Base-by-base conservation (phyloP, 768 basidiomycete species). In the Coprinopsis marcescibilis region DNA sequence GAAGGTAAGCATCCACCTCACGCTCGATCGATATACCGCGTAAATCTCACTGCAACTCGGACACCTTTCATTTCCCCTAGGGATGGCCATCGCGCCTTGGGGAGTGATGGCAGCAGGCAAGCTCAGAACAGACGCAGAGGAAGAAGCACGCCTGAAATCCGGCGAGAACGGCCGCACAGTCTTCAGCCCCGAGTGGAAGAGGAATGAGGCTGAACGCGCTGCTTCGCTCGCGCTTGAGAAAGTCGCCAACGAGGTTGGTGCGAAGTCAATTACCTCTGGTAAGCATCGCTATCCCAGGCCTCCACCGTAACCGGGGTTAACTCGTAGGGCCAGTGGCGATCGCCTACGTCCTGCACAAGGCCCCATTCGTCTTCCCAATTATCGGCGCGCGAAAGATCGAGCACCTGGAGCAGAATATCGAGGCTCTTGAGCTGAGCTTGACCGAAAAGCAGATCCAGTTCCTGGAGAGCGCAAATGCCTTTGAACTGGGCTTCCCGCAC, bases 291-390 rank as follows among this genome's bases (percentile, higher is more conserved):
- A 1, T 3, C 25, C 21, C 5, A 21, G n/a, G n/a, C n/a, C 15
- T 15, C 21, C 21, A 4, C 20, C 7, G 38, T 4, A 15, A 10
- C 19, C 21, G 4, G 26, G 30, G 17, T 14, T 14, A n/a, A 4
- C 7, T 11, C 6, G 15, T 14, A 27, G 6, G 15, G 5, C 26
- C 35, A 72, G 74, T 77, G 3, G 75, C 75, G 7, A 72, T 80
- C 50, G 74, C 75, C 11, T 78, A 77, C 48, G 59, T 79, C 10
- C 61, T 80, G 61, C 72, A 77, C 35, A 81, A 78, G 57, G 65
- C 71, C 4, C 69, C 74, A 0, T 76, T 67, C 42, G 73, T 76
- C 0, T 78, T 78, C 60, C 75, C 75, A 0, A 64, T 78, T 46
- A 58, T 78, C 23, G 75, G 76, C 3, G 72, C 74, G 0, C 66